Conservation (phyloP, 441 rosid genomes). For the Corymbia citriodora region DNA sequence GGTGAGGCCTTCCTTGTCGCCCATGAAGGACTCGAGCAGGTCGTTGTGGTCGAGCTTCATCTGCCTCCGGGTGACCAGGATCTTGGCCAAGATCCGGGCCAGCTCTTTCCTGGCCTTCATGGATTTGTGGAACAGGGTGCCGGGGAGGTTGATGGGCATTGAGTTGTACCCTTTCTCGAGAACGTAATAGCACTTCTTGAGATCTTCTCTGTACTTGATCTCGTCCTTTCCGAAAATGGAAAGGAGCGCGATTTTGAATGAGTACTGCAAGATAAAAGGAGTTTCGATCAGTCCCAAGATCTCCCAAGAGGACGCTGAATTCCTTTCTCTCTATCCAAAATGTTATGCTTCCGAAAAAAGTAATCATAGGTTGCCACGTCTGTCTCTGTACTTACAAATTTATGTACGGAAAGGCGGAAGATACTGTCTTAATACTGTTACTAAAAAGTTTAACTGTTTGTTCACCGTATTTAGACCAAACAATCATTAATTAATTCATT, state of each 20-base stretch:
- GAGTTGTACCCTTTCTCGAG: slow-evolving; percentile 96
- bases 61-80: slow-evolving; percentile 58
- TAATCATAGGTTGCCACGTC: neutral
- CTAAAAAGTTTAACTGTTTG: neutral
- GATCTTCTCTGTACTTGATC: slow-evolving; percentile 71
- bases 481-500: neutral
- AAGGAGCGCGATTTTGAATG: slow-evolving; percentile 83
- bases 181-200: slow-evolving; percentile 81
- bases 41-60: slow-evolving; percentile 44
- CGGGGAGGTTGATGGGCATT: slow-evolving; percentile 87
- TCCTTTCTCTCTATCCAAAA: neutral
- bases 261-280: slow-evolving; percentile 39
- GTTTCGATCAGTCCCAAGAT: neutral
- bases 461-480: neutral
- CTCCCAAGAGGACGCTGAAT: neutral
- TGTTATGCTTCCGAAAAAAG: neutral
- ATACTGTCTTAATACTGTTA: neutral
- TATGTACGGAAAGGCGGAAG: neutral
- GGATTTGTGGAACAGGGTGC: slow-evolving; percentile 82
- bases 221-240: slow-evolving; percentile 93
- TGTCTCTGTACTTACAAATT: neutral
- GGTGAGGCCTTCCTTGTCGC: slow-evolving; percentile 60
- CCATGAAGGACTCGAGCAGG: slow-evolving; percentile 91
- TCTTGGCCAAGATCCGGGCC: slow-evolving; percentile 64
- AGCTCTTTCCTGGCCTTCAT: slow-evolving; percentile 90